phyloP scores from a whole-genome alignment of 305 asterid species.

The Fraxinus sp. region DNA sequence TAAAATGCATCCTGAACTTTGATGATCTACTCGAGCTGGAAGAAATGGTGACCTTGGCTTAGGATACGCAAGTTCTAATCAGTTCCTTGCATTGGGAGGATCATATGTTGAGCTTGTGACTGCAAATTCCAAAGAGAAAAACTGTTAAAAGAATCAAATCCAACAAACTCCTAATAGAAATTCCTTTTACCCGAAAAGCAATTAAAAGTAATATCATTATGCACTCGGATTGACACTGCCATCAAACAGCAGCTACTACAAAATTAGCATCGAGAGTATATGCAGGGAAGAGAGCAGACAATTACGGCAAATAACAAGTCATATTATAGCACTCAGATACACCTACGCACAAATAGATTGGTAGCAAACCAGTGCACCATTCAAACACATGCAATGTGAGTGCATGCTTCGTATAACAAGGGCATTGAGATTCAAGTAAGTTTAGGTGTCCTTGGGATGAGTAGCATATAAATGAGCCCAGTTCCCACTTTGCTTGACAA shows the following conservation, averaged over 20 bases:
- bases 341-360: background rate
- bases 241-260: background rate
- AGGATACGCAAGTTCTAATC: conserved; percentile 20
- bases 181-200: background rate
- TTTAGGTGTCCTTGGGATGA: background rate
- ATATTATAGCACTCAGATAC: background rate
- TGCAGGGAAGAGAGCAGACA: background rate
- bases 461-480: background rate
- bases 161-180: background rate
- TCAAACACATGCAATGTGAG: background rate
- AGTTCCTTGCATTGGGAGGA: conserved; percentile 31
- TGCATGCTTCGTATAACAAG: background rate
- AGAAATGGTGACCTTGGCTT: background rate
- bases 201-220: background rate
- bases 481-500: too few species aligned
- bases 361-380: background rate
- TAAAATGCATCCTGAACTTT: background rate
- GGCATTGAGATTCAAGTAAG: background rate
- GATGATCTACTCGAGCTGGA: background rate
- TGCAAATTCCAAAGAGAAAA: background rate
- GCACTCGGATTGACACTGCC: background rate
- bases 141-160: conserved; percentile 2
- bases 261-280: background rate
- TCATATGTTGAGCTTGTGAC: conserved; percentile 33
- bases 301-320: background rate